Evolutionary conservation across 2,329 filamentous ascomycete genomes (phyloP).

Genomic region (Nemania sp.): DNA sequence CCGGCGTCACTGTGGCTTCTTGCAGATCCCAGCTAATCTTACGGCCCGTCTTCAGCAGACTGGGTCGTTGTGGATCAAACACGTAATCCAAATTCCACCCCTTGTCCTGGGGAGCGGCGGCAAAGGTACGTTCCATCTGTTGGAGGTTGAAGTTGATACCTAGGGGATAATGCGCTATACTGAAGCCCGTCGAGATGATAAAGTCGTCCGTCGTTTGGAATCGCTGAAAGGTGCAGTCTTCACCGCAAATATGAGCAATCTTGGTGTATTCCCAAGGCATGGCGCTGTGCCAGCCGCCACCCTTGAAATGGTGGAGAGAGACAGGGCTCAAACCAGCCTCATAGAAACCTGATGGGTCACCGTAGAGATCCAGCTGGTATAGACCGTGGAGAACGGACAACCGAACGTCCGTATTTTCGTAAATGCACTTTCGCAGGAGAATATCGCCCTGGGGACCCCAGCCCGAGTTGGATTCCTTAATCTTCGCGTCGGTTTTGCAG

Average conservation of each 20-base stretch:
- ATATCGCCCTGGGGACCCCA: slow-evolving; percentile 67
- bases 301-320: slow-evolving; percentile 68
- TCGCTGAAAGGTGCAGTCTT: slow-evolving; percentile 63
- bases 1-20: slow-evolving; percentile 51
- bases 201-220: slow-evolving; percentile 60
- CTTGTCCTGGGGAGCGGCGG: slow-evolving; percentile 52
- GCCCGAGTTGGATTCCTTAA: slow-evolving; percentile 59
- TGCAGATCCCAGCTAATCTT: slow-evolving; percentile 61
- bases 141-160: slow-evolving; percentile 55
- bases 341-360: slow-evolving; percentile 67
- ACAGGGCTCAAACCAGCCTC: slow-evolving; percentile 64
- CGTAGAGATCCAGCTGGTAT: slow-evolving; percentile 64
- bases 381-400: slow-evolving; percentile 61
- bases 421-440: slow-evolving; percentile 65
- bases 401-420: slow-evolving; percentile 63
- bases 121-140: slow-evolving; percentile 59
- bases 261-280: slow-evolving; percentile 61
- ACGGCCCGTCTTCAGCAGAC: slow-evolving; percentile 52
- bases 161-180: slow-evolving; percentile 59
- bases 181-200: slow-evolving; percentile 64
- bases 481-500: slow-evolving; percentile 55
- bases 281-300: slow-evolving; percentile 60
- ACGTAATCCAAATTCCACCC: slow-evolving; percentile 58
- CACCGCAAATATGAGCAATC: slow-evolving; percentile 62
- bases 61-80: slow-evolving; percentile 54